These are phyloP conservation scores for Arthroderma sp. DNA, from an alignment of 2,329 filamentous ascomycete species.

Conservation along the genomic window DNA sequence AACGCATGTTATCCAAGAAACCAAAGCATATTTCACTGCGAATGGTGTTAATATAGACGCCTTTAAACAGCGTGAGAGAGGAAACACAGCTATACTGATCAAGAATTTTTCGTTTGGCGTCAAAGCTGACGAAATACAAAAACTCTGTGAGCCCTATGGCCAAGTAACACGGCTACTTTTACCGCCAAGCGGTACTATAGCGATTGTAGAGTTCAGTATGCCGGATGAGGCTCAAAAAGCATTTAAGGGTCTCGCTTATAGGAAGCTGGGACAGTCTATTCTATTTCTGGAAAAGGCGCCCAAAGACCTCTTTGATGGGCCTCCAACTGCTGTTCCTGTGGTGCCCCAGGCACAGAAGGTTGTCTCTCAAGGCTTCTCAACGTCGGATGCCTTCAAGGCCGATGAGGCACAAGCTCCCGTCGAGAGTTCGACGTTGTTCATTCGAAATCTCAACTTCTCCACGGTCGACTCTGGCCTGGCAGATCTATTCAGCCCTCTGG, in stretches of 20 bases:
- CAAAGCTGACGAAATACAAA: conserved; percentile 61
- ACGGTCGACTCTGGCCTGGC: conserved; percentile 67
- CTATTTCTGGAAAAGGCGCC: conserved; percentile 91
- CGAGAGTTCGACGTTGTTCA: conserved; percentile 72
- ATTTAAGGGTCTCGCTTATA: conserved; percentile 74
- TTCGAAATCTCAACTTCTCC: conserved; percentile 85
- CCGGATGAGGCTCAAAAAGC: conserved; percentile 68
- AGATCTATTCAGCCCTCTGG: conserved; percentile 65
- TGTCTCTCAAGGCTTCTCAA: conserved; percentile 29
- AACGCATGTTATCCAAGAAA: conserved; percentile 91
- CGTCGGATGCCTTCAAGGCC: conserved; percentile 27
- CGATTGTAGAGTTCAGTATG: conserved; percentile 78
- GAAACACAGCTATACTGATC: conserved; percentile 75
- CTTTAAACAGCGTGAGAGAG: conserved; percentile 73
- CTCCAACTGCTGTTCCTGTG: conserved; percentile 21
- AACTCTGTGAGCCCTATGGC: conserved; percentile 75
- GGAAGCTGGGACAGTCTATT: conserved; percentile 79
- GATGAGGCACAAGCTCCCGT: conserved; percentile 25
- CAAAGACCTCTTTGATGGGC: conserved; percentile 55
- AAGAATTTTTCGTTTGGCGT: conserved; percentile 91
- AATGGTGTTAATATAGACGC: conserved; percentile 86
- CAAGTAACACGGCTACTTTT: conserved; percentile 71
- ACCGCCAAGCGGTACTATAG: conserved; percentile 84
- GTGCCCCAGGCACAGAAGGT: conserved; percentile 18
- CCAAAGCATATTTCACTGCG: conserved; percentile 75